Evolutionary conservation across 1,139 yeast species (phyloP).

Genomic region (Debaryomyces sp.): DNA sequence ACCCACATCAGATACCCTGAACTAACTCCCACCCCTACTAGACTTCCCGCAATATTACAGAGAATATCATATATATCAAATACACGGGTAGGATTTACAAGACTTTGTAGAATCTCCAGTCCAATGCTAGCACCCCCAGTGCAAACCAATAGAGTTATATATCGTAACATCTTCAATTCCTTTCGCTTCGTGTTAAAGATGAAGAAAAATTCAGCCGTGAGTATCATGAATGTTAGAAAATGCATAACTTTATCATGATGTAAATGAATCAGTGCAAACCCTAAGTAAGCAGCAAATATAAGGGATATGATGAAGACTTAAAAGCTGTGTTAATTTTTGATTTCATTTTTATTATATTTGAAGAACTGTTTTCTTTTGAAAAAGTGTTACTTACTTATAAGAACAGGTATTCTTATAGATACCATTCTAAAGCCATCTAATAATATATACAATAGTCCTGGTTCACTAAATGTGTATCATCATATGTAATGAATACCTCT

Average conservation of each 20-base stretch:
- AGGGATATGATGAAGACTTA: slow-evolving; percentile 32
- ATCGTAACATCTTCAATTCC: slow-evolving; percentile 39
- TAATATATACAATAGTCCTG: neutral
- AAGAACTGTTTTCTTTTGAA: neutral
- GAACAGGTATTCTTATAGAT: slow-evolving; percentile 25
- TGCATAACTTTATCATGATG: slow-evolving; percentile 59
- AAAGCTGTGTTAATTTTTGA: slow-evolving; percentile 9
- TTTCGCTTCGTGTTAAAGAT: slow-evolving; percentile 44
- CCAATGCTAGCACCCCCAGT: slow-evolving; percentile 48
- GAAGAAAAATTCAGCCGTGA: slow-evolving; percentile 59
- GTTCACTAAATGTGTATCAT: neutral
- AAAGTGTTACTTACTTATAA: slow-evolving; percentile 26
- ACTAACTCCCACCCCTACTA: slow-evolving; percentile 26
- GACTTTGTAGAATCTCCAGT: slow-evolving; percentile 54
- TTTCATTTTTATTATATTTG: neutral
- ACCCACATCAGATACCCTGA: slow-evolving; percentile 15
- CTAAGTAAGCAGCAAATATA: slow-evolving; percentile 45
- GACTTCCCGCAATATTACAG: slow-evolving; percentile 43
- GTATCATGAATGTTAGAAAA: slow-evolving; percentile 48
- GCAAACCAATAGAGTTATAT: slow-evolving; percentile 47
- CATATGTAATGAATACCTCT: neutral
- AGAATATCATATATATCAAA: slow-evolving; percentile 54
- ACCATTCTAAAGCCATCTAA: slow-evolving; percentile 15
- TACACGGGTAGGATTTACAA: slow-evolving; percentile 46
- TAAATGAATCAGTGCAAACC: slow-evolving; percentile 52